Percentiles rank a stretch among this genome's conserved stretches.
Conservation (phyloP, 2,329 filamentous ascomycete genomes). For the Pestalotiopsis sp. region DNA sequence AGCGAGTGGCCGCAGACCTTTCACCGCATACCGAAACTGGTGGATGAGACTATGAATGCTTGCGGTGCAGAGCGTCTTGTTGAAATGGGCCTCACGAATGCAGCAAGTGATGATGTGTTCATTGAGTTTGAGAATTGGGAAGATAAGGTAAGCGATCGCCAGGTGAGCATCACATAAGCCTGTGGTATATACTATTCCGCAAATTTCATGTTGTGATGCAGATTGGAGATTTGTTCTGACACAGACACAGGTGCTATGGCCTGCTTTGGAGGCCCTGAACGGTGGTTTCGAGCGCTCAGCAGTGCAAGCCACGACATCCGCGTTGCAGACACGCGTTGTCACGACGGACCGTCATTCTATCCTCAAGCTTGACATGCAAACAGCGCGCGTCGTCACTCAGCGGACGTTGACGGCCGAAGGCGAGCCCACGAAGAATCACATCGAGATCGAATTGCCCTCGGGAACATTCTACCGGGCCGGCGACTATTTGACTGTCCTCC, state of each 20-base stretch:
- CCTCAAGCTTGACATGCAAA: conserved; percentile 61
- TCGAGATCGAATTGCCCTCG: conserved; percentile 69
- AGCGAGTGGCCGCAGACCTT: conserved; percentile 54
- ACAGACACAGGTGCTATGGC: neutral
- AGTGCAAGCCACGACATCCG: conserved; percentile 27
- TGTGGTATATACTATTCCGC: neutral
- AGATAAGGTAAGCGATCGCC: conserved; percentile 38
- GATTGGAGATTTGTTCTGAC: neutral
- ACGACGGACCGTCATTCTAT: conserved; percentile 44
- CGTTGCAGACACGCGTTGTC: neutral
- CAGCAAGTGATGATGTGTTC: conserved; percentile 57
- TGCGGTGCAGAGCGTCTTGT: conserved; percentile 52
- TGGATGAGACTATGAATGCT: conserved; percentile 48
- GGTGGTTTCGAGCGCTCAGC: conserved; percentile 35
- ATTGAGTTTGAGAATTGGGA: conserved; percentile 62
- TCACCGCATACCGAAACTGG: conserved; percentile 57
- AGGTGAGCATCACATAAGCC: neutral
- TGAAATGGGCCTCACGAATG: conserved; percentile 52
- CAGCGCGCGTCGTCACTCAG: conserved; percentile 60
- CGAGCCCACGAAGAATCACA: conserved; percentile 62
- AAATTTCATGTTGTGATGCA: neutral
- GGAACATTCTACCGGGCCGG: conserved; percentile 70
- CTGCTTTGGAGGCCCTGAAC: neutral
- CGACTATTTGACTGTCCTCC: conserved; percentile 76
- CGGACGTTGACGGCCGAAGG: conserved; percentile 52